Conservation (phyloP, 495 filamentous ascomycete genomes). For the Bacidia rubella region DNA sequence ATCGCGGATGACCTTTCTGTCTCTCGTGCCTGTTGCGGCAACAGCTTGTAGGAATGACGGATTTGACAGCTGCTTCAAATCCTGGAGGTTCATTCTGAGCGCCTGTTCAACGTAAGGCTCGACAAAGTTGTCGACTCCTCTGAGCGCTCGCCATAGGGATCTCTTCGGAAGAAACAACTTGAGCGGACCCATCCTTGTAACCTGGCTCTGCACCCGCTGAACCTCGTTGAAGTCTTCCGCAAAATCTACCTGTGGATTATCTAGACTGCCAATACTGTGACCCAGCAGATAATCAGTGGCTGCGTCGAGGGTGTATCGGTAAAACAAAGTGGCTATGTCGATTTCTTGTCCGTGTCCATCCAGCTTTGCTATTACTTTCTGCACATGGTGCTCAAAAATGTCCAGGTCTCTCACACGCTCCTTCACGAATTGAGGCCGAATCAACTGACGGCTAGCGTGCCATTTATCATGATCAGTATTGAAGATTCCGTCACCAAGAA, state of each 20-base stretch:
- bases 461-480: constrained; percentile 60
- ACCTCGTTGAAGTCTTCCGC: constrained; percentile 53
- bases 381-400: constrained; percentile 64
- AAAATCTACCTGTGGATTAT: constrained; percentile 40
- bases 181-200: constrained; percentile 39
- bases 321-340: constrained; percentile 28
- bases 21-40: constrained; percentile 34
- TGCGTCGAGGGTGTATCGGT: constrained; percentile 61
- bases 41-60: constrained; percentile 25
- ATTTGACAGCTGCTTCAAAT: constrained; percentile 54
- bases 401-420: constrained; percentile 71
- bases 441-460: constrained; percentile 61
- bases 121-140: constrained; percentile 12
- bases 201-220: constrained; percentile 51
- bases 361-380: constrained; percentile 49
- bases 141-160: constrained; percentile 9
- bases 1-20: constrained; percentile 41
- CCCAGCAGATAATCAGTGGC: constrained; percentile 84
- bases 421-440: constrained; percentile 72
- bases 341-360: constrained; percentile 28
- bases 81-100: constrained; percentile 44
- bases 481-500: constrained; percentile 72
- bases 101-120: constrained; percentile 57
- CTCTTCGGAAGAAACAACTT: constrained; percentile 36
- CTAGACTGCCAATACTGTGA: constrained; percentile 54